Evolutionary conservation across 2,329 filamentous ascomycete genomes (phyloP).

Genomic region (Magnaporthiopsis incrustans): DNA sequence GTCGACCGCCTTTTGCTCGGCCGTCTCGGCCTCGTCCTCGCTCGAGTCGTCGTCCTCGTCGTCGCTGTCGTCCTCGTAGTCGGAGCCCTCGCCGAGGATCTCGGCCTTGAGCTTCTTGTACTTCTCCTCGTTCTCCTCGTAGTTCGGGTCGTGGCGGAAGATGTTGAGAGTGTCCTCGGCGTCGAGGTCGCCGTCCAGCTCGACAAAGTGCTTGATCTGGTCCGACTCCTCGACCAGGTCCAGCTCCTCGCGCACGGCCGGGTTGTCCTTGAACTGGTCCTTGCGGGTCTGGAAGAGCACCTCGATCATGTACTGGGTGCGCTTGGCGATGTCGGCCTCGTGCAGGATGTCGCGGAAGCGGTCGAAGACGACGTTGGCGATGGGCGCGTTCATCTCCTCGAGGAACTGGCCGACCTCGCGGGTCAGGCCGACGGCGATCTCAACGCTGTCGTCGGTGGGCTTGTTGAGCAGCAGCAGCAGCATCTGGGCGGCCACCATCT

Average conservation of each 20-base stretch:
- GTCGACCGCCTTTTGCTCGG: slow-evolving; percentile 76
- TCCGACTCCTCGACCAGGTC: slow-evolving; percentile 97
- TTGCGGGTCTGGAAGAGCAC: slow-evolving; percentile 95
- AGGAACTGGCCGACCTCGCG: slow-evolving; percentile 89
- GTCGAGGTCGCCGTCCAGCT: slow-evolving; percentile 76
- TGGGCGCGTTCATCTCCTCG: slow-evolving; percentile 88
- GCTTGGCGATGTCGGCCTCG: slow-evolving; percentile 93
- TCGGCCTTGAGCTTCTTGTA: slow-evolving; percentile 89
- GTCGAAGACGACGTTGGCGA: slow-evolving; percentile 86
- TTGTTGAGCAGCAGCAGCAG: slow-evolving; percentile 87
- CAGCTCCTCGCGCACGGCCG: slow-evolving; percentile 81
- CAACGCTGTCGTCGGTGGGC: slow-evolving; percentile 93
- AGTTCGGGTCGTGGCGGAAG: slow-evolving; percentile 88
- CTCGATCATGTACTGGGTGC: slow-evolving; percentile 99
- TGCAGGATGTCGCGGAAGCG: slow-evolving; percentile 93
- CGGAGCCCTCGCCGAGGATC: slow-evolving; percentile 88
- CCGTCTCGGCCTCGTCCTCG: slow-evolving; percentile 65
- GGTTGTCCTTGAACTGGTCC: slow-evolving; percentile 94
- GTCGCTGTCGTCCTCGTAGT: slow-evolving; percentile 53
- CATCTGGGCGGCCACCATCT: slow-evolving; percentile 89
- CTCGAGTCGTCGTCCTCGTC: slow-evolving; percentile 55
- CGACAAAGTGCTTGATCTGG: slow-evolving; percentile 84
- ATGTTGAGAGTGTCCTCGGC: slow-evolving; percentile 85
- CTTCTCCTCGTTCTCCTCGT: slow-evolving; percentile 82
- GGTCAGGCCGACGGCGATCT: slow-evolving; percentile 91